A percentile compares a stretch with the other conserved stretches of the same genome.
These are phyloP conservation scores for Trichoderma sp. DNA, from an alignment of 2,329 filamentous ascomycete genomes.

Conservation along the genomic window DNA sequence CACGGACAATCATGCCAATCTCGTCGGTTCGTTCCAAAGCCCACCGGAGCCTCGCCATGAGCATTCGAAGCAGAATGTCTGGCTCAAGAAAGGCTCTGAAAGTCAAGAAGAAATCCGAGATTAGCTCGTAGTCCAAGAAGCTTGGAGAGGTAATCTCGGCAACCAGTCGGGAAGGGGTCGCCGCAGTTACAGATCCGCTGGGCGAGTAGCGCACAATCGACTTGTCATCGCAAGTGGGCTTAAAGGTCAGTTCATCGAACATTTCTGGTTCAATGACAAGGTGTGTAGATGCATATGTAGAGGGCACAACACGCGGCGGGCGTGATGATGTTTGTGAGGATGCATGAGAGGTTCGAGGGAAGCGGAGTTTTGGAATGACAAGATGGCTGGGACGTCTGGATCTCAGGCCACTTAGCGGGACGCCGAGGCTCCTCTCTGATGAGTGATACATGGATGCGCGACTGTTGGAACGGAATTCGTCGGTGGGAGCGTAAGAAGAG, in stretches of 20 bases:
- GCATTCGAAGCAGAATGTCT: slow-evolving; percentile 72
- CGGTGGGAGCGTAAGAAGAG: slow-evolving; percentile 75
- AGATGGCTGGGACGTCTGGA: slow-evolving; percentile 39
- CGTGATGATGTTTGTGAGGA: slow-evolving; percentile 37
- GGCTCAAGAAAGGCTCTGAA: slow-evolving; percentile 83
- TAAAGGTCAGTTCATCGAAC: slow-evolving; percentile 76
- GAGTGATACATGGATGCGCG: slow-evolving; percentile 45
- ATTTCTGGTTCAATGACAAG: slow-evolving; percentile 66
- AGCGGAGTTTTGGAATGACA: slow-evolving; percentile 36
- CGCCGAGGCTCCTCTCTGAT: slow-evolving; percentile 32
- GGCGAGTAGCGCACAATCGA: slow-evolving; percentile 78
- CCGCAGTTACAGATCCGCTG: slow-evolving; percentile 75
- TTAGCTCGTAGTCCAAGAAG: slow-evolving; percentile 93
- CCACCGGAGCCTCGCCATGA: slow-evolving; percentile 84
- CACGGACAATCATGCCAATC: slow-evolving; percentile 87
- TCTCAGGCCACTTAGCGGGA: slow-evolving; percentile 27
- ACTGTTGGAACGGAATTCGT: slow-evolving; percentile 64
- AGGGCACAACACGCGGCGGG: slow-evolving; percentile 40
- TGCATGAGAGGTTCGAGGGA: slow-evolving; percentile 28
- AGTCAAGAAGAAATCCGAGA: slow-evolving; percentile 97
- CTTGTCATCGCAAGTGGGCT: slow-evolving; percentile 74
- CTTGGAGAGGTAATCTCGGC: slow-evolving; percentile 95
- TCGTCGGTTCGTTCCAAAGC: slow-evolving; percentile 77
- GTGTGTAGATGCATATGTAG: slow-evolving; percentile 49
- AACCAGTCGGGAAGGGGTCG: slow-evolving; percentile 84